These are phyloP conservation scores for Petasospora fabianii DNA, from an alignment of 1,139 yeast species.

Conservation along the genomic window DNA sequence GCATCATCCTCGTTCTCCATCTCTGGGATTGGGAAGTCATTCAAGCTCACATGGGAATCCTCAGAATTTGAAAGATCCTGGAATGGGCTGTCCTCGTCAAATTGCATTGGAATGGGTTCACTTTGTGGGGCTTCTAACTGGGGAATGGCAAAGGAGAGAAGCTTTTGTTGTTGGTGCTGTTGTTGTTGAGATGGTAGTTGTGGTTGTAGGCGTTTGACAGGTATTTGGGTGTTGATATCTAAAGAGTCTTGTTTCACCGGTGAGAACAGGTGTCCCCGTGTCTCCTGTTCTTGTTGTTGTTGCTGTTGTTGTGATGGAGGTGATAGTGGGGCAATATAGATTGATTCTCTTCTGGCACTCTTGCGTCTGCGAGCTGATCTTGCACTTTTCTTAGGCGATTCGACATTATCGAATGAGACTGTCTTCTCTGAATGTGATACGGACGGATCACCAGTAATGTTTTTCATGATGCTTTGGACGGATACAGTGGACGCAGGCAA, in stretches of 20 bases:
- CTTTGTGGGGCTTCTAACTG: conserved; percentile 2
- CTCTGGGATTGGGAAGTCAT: conserved; percentile 13
- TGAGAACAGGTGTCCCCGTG: background rate
- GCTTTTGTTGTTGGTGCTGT: background rate
- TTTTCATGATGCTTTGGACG: conserved; percentile 7
- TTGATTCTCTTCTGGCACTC: conserved; percentile 37
- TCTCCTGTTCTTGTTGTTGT: background rate
- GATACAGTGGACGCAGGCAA: conserved; percentile 25
- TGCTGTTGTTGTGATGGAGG: conserved; percentile 11
- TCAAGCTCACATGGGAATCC: conserved; percentile 4
- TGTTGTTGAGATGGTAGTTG: conserved; percentile 4
- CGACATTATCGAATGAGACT: conserved; percentile 22
- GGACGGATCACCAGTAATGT: conserved; percentile 8
- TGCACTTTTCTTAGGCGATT: conserved; percentile 20
- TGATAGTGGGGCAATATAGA: conserved; percentile 31
- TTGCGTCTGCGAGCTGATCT: conserved; percentile 32
- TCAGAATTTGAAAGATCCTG: conserved; percentile 7
- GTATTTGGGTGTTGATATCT: background rate
- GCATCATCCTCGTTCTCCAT: conserved; percentile 8
- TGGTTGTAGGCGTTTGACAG: conserved; percentile 8
- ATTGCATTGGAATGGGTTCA: conserved; percentile 6
- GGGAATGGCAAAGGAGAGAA: conserved; percentile 2
- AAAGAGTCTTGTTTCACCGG: background rate
- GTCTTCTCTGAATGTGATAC: conserved; percentile 22
- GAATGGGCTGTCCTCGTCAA: conserved; percentile 16